phyloP scores from a whole-genome alignment of 495 filamentous ascomycete genomes.

The Jackrogersella minutella region DNA sequence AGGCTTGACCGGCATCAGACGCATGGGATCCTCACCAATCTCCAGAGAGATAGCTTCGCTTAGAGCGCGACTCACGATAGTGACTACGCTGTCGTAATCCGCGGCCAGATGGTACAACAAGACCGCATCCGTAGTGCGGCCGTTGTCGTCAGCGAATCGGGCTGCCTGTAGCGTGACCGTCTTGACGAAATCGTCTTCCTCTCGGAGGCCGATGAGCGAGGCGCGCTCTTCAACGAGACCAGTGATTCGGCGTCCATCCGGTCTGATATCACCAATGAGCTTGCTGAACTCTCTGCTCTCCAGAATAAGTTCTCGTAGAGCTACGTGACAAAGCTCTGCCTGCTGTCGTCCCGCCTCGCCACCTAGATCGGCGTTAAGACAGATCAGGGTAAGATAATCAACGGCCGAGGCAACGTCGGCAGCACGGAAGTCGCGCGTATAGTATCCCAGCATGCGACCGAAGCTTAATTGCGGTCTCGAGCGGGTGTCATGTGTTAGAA shows the following conservation, averaged over 20 bases:
- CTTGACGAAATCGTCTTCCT: constrained; percentile 83
- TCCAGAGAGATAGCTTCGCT: constrained; percentile 86
- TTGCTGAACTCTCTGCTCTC: constrained; percentile 94
- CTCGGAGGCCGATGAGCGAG: constrained; percentile 77
- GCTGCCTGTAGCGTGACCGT: constrained; percentile 91
- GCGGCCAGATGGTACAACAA: constrained; percentile 92
- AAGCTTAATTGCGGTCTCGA: constrained; percentile 92
- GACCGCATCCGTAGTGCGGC: constrained; percentile 89
- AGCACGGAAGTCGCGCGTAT: constrained; percentile 93
- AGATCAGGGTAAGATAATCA: constrained; percentile 93
- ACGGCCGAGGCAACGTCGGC: constrained; percentile 85
- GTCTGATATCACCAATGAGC: constrained; percentile 87
- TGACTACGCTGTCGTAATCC: constrained; percentile 90
- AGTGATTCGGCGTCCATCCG: constrained; percentile 80
- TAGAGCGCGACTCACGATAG: constrained; percentile 87
- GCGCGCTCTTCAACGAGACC: constrained; percentile 92
- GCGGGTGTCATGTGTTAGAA: constrained; percentile 73
- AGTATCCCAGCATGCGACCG: constrained; percentile 88
- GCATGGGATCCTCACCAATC: constrained; percentile 76
- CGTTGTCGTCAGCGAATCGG: constrained; percentile 89
- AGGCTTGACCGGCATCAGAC: constrained; percentile 80
- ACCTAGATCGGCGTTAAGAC: constrained; percentile 86
- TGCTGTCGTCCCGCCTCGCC: constrained; percentile 78
- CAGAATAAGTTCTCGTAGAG: constrained; percentile 91
- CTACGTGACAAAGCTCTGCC: constrained; percentile 85